Percentiles rank a stretch among this genome's conserved stretches.
Evolutionary conservation across 345 rosid genomes (phyloP).

Genomic region (Gossypioides kirkii): DNA sequence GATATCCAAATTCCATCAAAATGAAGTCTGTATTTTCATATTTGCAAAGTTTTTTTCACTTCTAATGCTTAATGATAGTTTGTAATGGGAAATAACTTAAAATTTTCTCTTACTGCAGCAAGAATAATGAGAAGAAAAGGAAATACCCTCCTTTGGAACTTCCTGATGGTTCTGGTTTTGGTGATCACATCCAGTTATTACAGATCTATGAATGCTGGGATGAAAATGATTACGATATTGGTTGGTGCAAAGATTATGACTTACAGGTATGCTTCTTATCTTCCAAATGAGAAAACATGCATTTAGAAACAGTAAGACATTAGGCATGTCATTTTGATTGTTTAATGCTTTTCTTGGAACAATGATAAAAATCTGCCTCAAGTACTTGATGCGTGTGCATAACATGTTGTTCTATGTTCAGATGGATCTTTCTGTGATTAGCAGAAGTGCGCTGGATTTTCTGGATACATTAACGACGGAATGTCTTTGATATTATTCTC

Average conservation of each 20-base stretch:
- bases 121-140: slow-evolving; percentile 70
- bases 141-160: slow-evolving; percentile 55
- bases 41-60: not conserved
- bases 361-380: not conserved
- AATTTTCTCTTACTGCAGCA: slow-evolving; percentile 36
- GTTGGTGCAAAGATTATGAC: slow-evolving; percentile 74
- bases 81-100: not conserved
- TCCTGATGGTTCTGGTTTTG: slow-evolving; percentile 91
- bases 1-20: not conserved
- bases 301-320: not conserved
- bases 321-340: not conserved
- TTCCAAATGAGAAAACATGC: slow-evolving; percentile 13
- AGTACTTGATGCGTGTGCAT: not conserved
- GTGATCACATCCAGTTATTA: slow-evolving; percentile 90
- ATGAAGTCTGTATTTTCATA: not conserved
- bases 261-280: slow-evolving; percentile 54
- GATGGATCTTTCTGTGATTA: slow-evolving; percentile 6
- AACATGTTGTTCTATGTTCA: not conserved
- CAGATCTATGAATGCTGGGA: slow-evolving; percentile 87
- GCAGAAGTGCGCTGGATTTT: not conserved
- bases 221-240: slow-evolving; percentile 51
- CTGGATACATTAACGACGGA: not conserved
- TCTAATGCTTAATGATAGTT: not conserved
- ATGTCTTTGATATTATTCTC: slow-evolving; percentile 7
- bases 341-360: not conserved